Evolutionary conservation across 2,329 filamentous ascomycete genomes (phyloP).

Genomic region (Chaetomium globosum): DNA sequence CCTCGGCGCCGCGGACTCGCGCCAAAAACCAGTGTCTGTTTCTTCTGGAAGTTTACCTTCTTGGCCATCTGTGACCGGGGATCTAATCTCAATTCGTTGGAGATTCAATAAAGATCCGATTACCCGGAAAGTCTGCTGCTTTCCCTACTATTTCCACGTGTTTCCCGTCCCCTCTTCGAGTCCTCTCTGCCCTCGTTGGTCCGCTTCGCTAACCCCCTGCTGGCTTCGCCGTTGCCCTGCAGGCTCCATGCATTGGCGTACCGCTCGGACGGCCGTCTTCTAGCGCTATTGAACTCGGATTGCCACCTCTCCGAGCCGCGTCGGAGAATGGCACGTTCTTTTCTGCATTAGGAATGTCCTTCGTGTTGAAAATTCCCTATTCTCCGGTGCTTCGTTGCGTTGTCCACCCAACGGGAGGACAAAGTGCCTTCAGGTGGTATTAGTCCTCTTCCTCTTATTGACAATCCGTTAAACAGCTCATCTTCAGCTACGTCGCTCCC

Average conservation of each 20-base stretch:
- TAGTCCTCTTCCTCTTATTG: neutral
- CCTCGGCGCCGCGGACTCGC: too few species aligned
- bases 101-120: too few species aligned
- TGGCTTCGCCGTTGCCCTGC: neutral
- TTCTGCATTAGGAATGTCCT: neutral
- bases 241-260: neutral
- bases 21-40: too few species aligned
- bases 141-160: too few species aligned
- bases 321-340: neutral
- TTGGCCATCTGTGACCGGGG: too few species aligned
- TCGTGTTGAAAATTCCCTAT: neutral
- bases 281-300: neutral
- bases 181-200: too few species aligned
- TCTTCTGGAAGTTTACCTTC: too few species aligned
- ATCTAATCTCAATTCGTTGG: too few species aligned
- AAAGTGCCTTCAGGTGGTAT: neutral
- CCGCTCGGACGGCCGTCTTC: neutral
- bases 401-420: too few species aligned
- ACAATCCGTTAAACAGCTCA: neutral
- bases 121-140: too few species aligned
- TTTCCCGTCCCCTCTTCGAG: too few species aligned
- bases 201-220: neutral
- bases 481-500: too few species aligned
- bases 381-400: neutral
- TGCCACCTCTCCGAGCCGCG: neutral